Evolutionary conservation across 108 stramenopile genomes (phyloP).

Genomic region (Fistulifera pelliculosa): DNA sequence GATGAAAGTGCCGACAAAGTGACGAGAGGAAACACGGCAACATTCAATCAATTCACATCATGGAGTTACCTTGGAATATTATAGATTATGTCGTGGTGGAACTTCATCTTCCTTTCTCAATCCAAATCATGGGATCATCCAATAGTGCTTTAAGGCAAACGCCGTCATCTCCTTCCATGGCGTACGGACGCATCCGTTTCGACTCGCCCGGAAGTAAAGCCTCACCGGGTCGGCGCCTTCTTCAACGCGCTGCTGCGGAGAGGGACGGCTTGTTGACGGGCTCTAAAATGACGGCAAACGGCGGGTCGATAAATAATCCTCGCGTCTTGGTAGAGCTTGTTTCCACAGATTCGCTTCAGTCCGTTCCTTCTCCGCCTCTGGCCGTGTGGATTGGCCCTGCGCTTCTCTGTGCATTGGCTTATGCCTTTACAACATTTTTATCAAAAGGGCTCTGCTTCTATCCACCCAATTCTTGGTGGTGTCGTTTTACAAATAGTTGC

Average conservation of each 20-base stretch:
- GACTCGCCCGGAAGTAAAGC: neutral
- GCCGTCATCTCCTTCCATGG: neutral
- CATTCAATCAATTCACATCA: neutral
- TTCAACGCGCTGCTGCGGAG: no score
- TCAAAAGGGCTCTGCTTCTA: constrained; percentile 51
- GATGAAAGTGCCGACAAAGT: neutral
- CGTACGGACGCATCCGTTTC: neutral
- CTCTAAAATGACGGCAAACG: neutral
- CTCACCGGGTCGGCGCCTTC: neutral
- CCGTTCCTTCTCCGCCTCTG: constrained; percentile 19
- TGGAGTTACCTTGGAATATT: no score
- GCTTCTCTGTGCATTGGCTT: constrained; percentile 48
- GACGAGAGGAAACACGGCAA: neutral
- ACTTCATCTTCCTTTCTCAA: neutral
- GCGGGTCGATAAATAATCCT: neutral
- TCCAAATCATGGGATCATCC: neutral
- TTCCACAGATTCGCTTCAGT: neutral
- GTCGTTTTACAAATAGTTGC: constrained; percentile 70
- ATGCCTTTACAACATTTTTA: constrained; percentile 71
- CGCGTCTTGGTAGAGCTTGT: neutral
- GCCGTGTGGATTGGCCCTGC: constrained; percentile 56
- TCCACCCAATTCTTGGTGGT: constrained; percentile 62
- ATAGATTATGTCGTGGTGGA: no score
- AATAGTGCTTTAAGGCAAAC: no score
- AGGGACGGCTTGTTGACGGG: neutral